Evolutionary conservation across 495 filamentous ascomycete species (phyloP).

Genomic region (Neurospora sp.): DNA sequence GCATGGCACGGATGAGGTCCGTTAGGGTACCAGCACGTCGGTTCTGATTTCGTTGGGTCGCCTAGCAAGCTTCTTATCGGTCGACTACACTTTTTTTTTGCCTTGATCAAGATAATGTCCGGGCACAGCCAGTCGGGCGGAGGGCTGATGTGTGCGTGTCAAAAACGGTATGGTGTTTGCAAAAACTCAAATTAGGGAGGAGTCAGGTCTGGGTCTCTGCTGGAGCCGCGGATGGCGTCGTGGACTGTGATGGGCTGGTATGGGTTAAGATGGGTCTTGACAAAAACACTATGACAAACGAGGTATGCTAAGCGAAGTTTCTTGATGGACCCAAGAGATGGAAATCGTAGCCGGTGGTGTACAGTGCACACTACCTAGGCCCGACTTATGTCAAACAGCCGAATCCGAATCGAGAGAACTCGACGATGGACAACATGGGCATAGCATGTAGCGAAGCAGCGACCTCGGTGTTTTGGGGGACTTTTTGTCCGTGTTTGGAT

Average conservation of each 20-base stretch:
- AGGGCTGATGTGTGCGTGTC: background rate
- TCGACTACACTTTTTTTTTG: background rate
- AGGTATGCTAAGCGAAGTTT: background rate
- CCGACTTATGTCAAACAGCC: background rate
- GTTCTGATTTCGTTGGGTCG: background rate
- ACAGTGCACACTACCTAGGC: background rate
- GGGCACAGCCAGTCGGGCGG: background rate
- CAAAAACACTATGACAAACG: background rate
- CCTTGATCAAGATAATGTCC: background rate
- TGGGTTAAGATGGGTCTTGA: background rate
- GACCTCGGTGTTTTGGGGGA: background rate
- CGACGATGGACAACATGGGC: background rate
- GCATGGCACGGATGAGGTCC: background rate
- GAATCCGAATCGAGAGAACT: background rate
- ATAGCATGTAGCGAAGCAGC: background rate
- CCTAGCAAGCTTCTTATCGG: background rate
- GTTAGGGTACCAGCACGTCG: background rate
- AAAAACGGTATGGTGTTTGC: background rate
- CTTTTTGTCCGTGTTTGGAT: background rate
- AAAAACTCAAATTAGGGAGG: background rate
- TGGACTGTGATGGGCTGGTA: background rate
- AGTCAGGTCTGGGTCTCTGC: background rate
- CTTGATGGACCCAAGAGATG: background rate
- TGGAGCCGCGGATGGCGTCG: background rate
- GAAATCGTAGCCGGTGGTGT: background rate